A percentile compares a stretch with the other conserved stretches of the same genome.
These are phyloP conservation scores for Poronia punctata DNA, from an alignment of 495 filamentous ascomycete genomes.

Conservation along the genomic window DNA sequence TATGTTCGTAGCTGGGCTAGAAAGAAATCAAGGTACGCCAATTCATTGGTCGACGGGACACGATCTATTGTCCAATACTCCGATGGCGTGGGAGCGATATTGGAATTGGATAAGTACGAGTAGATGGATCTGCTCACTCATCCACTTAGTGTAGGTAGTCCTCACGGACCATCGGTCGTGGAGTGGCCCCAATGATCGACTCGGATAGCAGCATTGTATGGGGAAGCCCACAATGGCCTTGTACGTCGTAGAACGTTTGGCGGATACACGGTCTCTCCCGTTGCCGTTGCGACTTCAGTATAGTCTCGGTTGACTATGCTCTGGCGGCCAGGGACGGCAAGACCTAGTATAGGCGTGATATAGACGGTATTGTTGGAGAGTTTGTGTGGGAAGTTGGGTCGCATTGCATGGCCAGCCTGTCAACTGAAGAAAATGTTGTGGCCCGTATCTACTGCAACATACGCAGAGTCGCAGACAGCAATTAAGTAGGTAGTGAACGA, in stretches of 20 bases:
- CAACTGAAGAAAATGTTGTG: constrained; percentile 4
- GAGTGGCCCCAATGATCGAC: constrained; percentile 7
- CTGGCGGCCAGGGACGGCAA: constrained; percentile 3
- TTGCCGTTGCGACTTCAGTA: constrained; percentile 2
- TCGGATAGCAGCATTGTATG: background rate
- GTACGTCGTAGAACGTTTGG: constrained; percentile 2
- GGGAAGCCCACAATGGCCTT: constrained; percentile 1
- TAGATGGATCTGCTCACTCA: constrained; percentile 3
- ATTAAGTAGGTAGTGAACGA: too few relatives aligned
- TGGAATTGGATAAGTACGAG: background rate
- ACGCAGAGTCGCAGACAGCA: too few relatives aligned
- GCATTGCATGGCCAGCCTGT: constrained; percentile 8
- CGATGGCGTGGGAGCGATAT: too few relatives aligned
- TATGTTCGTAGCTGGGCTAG: too few relatives aligned
- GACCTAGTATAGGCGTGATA: constrained; percentile 1
- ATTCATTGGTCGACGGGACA: too few relatives aligned
- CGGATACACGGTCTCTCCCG: constrained; percentile 3
- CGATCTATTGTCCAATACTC: too few relatives aligned
- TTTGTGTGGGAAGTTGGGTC: constrained; percentile 3
- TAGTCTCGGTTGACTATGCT: too few relatives aligned
- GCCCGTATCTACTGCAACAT: too few relatives aligned
- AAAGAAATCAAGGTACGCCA: too few relatives aligned
- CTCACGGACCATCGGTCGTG: background rate
- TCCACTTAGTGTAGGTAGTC: background rate
- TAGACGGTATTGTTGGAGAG: constrained; percentile 8